Evolutionary conservation across 1,139 yeast species (phyloP), one percentile per base, ranked within the genome.

Genomic region (Eremothecium gossypii): DNA sequence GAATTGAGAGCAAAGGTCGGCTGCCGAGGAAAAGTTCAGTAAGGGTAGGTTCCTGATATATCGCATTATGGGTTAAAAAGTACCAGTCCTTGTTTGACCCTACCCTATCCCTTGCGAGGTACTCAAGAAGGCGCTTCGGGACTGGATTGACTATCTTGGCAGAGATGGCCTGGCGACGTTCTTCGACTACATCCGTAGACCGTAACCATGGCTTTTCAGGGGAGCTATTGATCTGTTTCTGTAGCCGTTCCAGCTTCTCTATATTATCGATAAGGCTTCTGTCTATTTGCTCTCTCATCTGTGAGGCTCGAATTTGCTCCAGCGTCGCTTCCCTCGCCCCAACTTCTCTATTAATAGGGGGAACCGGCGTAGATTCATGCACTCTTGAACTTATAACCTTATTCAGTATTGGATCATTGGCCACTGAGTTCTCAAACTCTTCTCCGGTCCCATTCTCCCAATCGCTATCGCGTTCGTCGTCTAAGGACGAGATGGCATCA

Each of bases 51-150:
- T 10, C 46, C 44, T 20, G 38, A 27, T 40, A 45, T 31, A 39
- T 34, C 8, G 45, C 35, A 28, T 45, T 35, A 20, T 45, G 45
- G 4, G 46, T 46, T 12, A 59, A 43, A 34, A 57, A 57, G 46
- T 51, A 52, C 63, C 63, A 59, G 41, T 59, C 63, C 27, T 43
- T 38, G 41, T 38, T 41, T 10, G 38, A 37, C 13, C 36, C 44
- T 2, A 31, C 26, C 7, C 23, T 11, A 30, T 41, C 44, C 12
- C 29, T 27, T 4, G 33, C 38, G 14, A 41, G 26, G 26, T 7
- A 23, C 10, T 33, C 13, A 26, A 41, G 34, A 3, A 41, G 5
- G 2, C 14, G 13, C 10, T 27, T 7, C 9, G 44, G 30, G 8
- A 41, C 30, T 10, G 27, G 27, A 8, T 20, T 38, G 13, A 14